phyloP scores from a whole-genome alignment of 1,284 basidiomycete genomes.

The Marasmius sp. region DNA sequence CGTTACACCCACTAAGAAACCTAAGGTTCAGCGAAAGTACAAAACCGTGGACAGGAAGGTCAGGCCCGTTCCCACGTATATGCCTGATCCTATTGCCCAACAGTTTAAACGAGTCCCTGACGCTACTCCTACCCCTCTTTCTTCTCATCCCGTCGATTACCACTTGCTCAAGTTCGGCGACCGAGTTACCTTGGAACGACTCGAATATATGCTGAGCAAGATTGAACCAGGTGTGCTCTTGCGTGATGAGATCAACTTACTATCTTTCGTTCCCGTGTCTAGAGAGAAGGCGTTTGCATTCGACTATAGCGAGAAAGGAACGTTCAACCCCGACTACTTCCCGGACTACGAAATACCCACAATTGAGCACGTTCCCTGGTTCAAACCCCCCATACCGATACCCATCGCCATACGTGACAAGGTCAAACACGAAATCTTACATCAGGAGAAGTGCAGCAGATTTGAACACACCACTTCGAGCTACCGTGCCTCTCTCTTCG shows the following conservation, averaged over 20 bases:
- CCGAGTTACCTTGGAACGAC: too few relatives aligned
- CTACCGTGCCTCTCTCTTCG: slow-evolving; percentile 30
- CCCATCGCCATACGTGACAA: slow-evolving; percentile 22
- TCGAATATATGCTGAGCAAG: too few relatives aligned
- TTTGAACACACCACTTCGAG: slow-evolving; percentile 29
- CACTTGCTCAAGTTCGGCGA: too few relatives aligned
- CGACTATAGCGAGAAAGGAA: slow-evolving; percentile 26
- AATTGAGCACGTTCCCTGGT: slow-evolving; percentile 28
- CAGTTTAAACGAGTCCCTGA: too few relatives aligned
- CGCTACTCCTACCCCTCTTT: too few relatives aligned
- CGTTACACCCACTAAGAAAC: too few relatives aligned
- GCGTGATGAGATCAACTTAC: too few relatives aligned
- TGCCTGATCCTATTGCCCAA: background rate
- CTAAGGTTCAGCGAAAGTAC: background rate
- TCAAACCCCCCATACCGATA: slow-evolving; percentile 23
- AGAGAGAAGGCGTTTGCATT: slow-evolving; percentile 29
- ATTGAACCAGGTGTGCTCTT: too few relatives aligned
- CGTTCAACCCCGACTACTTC: slow-evolving; percentile 27
- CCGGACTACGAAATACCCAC: slow-evolving; percentile 20
- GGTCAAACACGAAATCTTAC: slow-evolving; percentile 21
- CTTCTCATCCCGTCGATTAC: too few relatives aligned
- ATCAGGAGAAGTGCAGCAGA: slow-evolving; percentile 23
- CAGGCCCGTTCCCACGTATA: background rate
- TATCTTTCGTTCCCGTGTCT: too few relatives aligned
- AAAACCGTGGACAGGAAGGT: background rate